These are phyloP conservation scores for Ophiosphaerella korrae DNA, from an alignment of 2,329 filamentous ascomycete genomes.

Conservation along the genomic window DNA sequence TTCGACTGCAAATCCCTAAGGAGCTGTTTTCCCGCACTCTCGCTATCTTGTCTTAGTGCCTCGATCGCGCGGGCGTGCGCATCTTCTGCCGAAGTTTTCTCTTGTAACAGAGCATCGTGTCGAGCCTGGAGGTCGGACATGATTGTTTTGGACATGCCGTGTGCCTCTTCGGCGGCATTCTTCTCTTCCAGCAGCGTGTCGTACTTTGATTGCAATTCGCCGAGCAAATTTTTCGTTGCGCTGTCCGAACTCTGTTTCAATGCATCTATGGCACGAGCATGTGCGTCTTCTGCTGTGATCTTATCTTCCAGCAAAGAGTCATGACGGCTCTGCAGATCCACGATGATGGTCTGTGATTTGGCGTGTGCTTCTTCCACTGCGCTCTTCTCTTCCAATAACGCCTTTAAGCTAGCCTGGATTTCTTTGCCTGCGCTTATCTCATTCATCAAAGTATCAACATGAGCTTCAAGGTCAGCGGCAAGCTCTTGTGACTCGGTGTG, in stretches of 20 bases:
- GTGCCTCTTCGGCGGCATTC: slow-evolving; percentile 17
- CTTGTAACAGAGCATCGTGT: slow-evolving; percentile 31
- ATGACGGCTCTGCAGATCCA: slow-evolving; percentile 38
- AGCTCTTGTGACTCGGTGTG: slow-evolving; percentile 27
- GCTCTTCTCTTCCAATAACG: slow-evolving; percentile 23
- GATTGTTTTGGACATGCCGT: slow-evolving; percentile 14
- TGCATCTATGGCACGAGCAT: slow-evolving; percentile 33
- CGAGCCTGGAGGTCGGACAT: slow-evolving; percentile 21
- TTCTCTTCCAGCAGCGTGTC: slow-evolving; percentile 25
- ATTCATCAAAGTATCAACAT: slow-evolving; percentile 22
- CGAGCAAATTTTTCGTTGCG: slow-evolving; percentile 31
- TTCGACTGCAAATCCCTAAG: slow-evolving; percentile 19
- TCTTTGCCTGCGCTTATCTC: slow-evolving; percentile 16
- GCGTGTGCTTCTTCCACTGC: slow-evolving; percentile 25
- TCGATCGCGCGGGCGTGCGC: slow-evolving; percentile 31
- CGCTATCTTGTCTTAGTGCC: slow-evolving; percentile 34
- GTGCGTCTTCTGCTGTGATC: slow-evolving; percentile 35
- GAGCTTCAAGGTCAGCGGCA: slow-evolving; percentile 29
- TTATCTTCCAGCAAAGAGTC: slow-evolving; percentile 38
- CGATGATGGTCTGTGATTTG: slow-evolving; percentile 32
- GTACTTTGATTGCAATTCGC: slow-evolving; percentile 34
- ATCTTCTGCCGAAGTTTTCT: slow-evolving; percentile 34
- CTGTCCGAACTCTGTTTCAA: slow-evolving; percentile 38
- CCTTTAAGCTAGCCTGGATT: slow-evolving; percentile 16
- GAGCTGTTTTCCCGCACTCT: slow-evolving; percentile 20